Conservation (phyloP, 176 grass and related monocot genomes). For the Tillandsia leiboldiana region DNA sequence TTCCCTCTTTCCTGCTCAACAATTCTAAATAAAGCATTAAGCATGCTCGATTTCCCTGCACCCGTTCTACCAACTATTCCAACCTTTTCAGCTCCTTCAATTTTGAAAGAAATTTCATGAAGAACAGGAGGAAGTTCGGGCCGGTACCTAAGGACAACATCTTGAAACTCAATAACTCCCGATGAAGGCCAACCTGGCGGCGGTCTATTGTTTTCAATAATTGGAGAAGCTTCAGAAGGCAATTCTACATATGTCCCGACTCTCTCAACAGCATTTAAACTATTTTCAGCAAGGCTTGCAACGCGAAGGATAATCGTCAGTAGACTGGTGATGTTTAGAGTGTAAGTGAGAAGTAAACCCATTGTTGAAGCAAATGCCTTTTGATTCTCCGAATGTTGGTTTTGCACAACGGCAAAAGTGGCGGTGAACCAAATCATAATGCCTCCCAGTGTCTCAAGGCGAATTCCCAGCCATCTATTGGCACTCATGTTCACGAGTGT, state of each 20-base stretch:
- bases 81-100: constrained; percentile 87
- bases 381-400: constrained; percentile 81
- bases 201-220: constrained; percentile 74
- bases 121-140: constrained; percentile 95
- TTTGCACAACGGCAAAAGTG: constrained; percentile 98
- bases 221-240: constrained; percentile 82
- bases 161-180: constrained; percentile 78
- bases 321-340: constrained; percentile 91
- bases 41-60: constrained; percentile 97
- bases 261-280: constrained; percentile 96
- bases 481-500: constrained; percentile 87
- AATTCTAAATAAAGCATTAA: constrained; percentile 93
- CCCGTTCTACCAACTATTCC: constrained; percentile 98
- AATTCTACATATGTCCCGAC: constrained; percentile 86
- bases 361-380: constrained; percentile 94
- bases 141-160: constrained; percentile 84
- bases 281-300: constrained; percentile 99
- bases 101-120: constrained; percentile 89
- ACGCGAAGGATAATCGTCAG: constrained; percentile 74
- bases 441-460: constrained; percentile 89
- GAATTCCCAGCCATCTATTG: constrained; percentile 96
- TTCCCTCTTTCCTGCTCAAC: constrained; percentile 78
- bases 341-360: constrained; percentile 89
- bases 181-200: constrained; percentile 89
- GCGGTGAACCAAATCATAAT: constrained; percentile 99